Percentiles rank a stretch among this genome's conserved stretches.
Conservation (phyloP, 176 grass and related monocot genomes). For the Otatea glauca region DNA sequence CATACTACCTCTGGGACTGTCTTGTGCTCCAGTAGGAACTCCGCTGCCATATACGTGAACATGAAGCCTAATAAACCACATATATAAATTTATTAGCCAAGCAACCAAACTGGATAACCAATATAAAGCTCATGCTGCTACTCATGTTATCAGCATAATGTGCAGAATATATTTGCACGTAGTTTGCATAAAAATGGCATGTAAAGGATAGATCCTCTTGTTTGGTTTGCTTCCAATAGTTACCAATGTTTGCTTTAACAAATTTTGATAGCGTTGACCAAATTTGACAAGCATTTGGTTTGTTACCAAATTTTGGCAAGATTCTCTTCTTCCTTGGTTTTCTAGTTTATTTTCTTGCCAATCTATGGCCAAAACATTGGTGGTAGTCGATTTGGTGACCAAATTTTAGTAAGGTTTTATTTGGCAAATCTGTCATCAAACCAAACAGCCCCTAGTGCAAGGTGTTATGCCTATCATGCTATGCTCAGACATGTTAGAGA, state of each 20-base stretch:
- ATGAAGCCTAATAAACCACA: conserved; percentile 67
- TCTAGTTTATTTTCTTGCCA: too few species aligned
- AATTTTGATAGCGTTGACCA: too few species aligned
- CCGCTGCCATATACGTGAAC: conserved; percentile 89
- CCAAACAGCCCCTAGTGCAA: background rate
- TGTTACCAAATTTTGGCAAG: too few species aligned
- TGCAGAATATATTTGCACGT: conserved; percentile 21
- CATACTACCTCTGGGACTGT: conserved; percentile 79
- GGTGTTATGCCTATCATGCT: background rate
- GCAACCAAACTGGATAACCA: conserved; percentile 13
- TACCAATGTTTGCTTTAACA: too few species aligned
- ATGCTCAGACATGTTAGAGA: conserved; percentile 8
- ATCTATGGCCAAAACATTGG: too few species aligned
- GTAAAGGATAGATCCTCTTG: background rate
- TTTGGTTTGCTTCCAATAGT: too few species aligned
- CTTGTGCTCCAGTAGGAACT: conserved; percentile 76
- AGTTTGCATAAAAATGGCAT: conserved; percentile 28
- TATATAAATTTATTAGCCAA: conserved; percentile 16
- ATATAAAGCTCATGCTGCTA: conserved; percentile 28
- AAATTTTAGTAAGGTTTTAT: too few species aligned
- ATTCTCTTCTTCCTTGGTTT: too few species aligned
- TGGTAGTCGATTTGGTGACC: too few species aligned
- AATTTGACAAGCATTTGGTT: too few species aligned
- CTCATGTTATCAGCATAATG: conserved; percentile 14
- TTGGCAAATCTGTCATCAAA: too few species aligned